Evolutionary conservation across 2,329 filamentous ascomycete genomes (phyloP).

Genomic region (Fusarium irregulare): DNA sequence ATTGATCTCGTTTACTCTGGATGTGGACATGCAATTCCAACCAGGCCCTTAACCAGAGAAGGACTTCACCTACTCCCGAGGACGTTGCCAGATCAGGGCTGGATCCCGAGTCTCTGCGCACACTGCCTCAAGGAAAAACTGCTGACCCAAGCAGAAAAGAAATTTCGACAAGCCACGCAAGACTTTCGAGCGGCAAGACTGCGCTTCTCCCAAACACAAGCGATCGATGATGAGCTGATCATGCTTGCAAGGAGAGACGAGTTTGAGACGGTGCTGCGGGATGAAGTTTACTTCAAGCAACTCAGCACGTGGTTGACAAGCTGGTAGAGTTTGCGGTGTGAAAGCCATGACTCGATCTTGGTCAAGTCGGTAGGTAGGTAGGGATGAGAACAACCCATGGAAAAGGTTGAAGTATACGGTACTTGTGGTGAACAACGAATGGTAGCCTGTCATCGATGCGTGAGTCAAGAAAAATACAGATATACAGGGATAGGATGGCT

Average conservation of each 20-base stretch:
- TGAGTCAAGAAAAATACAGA: slow-evolving; percentile 29
- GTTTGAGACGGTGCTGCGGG: slow-evolving; percentile 38
- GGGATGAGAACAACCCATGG: not conserved
- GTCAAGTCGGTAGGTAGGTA: slow-evolving; percentile 10
- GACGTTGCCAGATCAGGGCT: slow-evolving; percentile 49
- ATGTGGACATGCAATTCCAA: slow-evolving; percentile 48
- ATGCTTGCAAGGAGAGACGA: slow-evolving; percentile 32
- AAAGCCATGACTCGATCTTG: slow-evolving; percentile 20
- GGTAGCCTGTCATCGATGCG: slow-evolving; percentile 8
- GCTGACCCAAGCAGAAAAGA: slow-evolving; percentile 16
- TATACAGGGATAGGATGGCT: slow-evolving; percentile 19
- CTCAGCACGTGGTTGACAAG: slow-evolving; percentile 42
- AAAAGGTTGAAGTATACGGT: slow-evolving; percentile 26
- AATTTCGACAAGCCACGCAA: slow-evolving; percentile 20
- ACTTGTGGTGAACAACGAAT: slow-evolving; percentile 8
- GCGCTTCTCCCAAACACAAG: slow-evolving; percentile 22
- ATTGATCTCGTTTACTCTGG: slow-evolving; percentile 41
- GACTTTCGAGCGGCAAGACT: slow-evolving; percentile 29
- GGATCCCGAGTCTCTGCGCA: slow-evolving; percentile 43
- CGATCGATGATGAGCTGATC: slow-evolving; percentile 22
- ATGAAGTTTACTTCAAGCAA: slow-evolving; percentile 38
- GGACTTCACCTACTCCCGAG: slow-evolving; percentile 50
- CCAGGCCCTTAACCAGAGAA: slow-evolving; percentile 44
- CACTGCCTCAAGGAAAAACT: slow-evolving; percentile 28
- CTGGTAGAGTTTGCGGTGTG: slow-evolving; percentile 30